Percentiles rank a stretch among this genome's conserved stretches.
Evolutionary conservation across 441 rosid genomes (phyloP).

Genomic region (Macaranga tanarius): DNA sequence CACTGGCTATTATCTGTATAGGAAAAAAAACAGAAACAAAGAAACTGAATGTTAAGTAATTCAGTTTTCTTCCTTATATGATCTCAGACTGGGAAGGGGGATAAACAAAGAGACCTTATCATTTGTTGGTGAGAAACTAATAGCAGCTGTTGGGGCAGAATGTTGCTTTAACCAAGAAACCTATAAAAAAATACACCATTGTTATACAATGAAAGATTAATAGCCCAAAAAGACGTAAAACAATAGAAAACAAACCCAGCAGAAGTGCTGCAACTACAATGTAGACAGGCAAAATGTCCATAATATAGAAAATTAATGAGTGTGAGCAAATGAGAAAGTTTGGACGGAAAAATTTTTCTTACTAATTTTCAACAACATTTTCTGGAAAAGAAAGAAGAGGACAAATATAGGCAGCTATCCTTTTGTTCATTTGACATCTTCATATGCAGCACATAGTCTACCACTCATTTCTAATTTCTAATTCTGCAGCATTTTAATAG

Average conservation of each 20-base stretch:
- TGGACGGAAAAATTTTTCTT: neutral
- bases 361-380: neutral
- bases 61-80: neutral
- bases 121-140: conserved; percentile 87
- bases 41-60: conserved; percentile 9
- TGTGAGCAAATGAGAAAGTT: conserved; percentile 1
- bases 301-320: neutral
- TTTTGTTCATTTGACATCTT: neutral
- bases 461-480: neutral
- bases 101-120: conserved; percentile 65
- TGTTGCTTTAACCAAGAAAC: conserved; percentile 95
- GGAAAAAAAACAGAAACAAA: conserved; percentile 23
- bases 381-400: neutral
- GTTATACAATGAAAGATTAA: conserved; percentile 13
- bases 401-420: neutral
- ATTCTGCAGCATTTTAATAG: neutral
- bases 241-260: neutral
- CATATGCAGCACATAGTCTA: neutral
- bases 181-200: conserved; percentile 42
- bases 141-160: conserved; percentile 90
- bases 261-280: neutral
- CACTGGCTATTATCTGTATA: conserved; percentile 82
- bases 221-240: neutral
- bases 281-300: neutral
- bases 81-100: neutral